Evolutionary conservation across 257 asterid genomes (phyloP).

Genomic region (Petrea volubilis): DNA sequence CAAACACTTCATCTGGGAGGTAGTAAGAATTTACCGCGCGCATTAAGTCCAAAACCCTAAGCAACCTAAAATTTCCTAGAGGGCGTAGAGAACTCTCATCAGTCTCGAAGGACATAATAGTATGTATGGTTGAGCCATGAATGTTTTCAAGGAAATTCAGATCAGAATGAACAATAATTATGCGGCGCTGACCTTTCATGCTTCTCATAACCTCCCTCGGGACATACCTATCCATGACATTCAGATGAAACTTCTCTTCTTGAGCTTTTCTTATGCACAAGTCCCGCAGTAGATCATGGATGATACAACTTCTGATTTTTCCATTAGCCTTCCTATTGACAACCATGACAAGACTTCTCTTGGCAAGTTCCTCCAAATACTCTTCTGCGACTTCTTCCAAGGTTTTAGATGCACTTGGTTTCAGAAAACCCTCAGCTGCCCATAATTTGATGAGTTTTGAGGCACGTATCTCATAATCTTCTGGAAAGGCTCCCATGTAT

Average conservation of each 20-base stretch:
- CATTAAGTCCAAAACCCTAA: background rate
- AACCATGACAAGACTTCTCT: background rate
- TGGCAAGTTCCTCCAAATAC: background rate
- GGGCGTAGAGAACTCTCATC: background rate
- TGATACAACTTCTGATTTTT: background rate
- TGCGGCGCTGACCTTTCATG: background rate
- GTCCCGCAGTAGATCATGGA: background rate
- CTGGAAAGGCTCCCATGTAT: background rate
- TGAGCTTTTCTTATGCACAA: background rate
- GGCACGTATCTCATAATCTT: background rate
- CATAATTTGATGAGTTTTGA: conserved; percentile 1
- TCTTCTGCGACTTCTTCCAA: background rate
- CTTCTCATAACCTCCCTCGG: background rate
- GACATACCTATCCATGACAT: background rate
- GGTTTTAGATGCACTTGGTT: background rate
- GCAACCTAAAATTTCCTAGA: background rate
- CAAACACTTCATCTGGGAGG: background rate
- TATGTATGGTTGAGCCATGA: background rate
- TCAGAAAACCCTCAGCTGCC: conserved; percentile 15
- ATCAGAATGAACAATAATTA: too few species aligned
- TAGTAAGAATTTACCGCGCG: too few species aligned
- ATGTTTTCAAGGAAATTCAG: background rate
- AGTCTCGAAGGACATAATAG: background rate
- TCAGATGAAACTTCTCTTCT: background rate
- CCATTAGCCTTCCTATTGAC: background rate